Conservation (phyloP, 306 rosid species). For the Quercus bicolor region DNA sequence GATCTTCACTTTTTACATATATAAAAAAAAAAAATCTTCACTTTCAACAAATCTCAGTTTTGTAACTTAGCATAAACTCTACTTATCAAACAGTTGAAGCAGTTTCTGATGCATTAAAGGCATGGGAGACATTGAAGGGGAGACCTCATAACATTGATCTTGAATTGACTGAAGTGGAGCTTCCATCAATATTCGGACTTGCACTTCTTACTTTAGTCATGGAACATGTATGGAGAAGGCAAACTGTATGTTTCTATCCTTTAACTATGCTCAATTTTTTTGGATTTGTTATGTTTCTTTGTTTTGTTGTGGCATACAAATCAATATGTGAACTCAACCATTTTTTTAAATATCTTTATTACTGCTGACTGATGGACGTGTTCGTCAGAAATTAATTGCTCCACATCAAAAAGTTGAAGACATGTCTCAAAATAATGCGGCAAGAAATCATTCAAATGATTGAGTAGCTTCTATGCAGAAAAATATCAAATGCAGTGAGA, state of each 20-base stretch:
- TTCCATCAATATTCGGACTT: conserved; percentile 76
- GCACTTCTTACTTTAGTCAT: conserved; percentile 63
- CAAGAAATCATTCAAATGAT: conserved; percentile 47
- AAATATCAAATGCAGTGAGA: conserved; percentile 43
- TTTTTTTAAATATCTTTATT: neutral
- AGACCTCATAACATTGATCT: conserved; percentile 55
- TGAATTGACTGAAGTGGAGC: conserved; percentile 66
- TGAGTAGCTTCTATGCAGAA: conserved; percentile 35
- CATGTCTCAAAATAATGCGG: conserved; percentile 40
- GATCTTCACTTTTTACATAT: neutral
- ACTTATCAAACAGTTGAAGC: conserved; percentile 49
- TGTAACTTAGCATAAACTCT: neutral
- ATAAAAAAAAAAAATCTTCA: neutral
- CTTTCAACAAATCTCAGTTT: neutral
- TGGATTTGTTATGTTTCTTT: conserved; percentile 3
- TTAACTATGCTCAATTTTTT: neutral
- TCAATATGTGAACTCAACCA: neutral
- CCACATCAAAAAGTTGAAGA: conserved; percentile 28
- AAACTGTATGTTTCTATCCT: conserved; percentile 44
- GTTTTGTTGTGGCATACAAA: neutral
- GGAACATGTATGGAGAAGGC: conserved; percentile 90
- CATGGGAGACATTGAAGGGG: conserved; percentile 67
- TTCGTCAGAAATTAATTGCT: conserved; percentile 22
- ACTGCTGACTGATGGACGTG: conserved; percentile 24
- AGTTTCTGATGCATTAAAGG: conserved; percentile 65